These are phyloP conservation scores for Wickerhamiella siamensis DNA, from an alignment of 805 yeast species.

Conservation along the genomic window DNA sequence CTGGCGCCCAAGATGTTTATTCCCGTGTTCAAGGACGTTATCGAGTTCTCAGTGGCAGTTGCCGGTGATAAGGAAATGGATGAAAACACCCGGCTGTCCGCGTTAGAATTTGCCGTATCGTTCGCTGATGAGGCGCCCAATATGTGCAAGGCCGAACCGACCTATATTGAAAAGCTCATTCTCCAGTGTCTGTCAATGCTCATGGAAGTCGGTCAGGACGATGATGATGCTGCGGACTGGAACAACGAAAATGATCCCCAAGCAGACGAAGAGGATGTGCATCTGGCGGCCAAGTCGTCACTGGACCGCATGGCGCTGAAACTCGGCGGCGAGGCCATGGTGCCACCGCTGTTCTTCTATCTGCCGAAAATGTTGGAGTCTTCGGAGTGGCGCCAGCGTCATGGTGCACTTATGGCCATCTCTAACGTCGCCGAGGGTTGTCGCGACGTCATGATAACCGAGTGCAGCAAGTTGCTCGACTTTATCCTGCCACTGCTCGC, in stretches of 20 bases:
- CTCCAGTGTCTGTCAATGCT: conserved; percentile 64
- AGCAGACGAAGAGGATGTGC: conserved; percentile 73
- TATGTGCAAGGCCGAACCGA: conserved; percentile 75
- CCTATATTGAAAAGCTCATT: conserved; percentile 60
- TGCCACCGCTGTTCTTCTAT: conserved; percentile 73
- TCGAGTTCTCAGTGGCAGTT: conserved; percentile 73
- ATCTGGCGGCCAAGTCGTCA: conserved; percentile 89
- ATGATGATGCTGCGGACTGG: conserved; percentile 83
- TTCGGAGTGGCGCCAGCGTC: conserved; percentile 81
- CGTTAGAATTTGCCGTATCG: conserved; percentile 76
- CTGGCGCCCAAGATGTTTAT: conserved; percentile 89
- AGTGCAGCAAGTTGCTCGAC: conserved; percentile 68
- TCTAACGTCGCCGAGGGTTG: conserved; percentile 98
- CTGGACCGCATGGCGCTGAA: conserved; percentile 77
- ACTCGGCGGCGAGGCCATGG: conserved; percentile 70
- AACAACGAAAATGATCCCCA: conserved; percentile 62
- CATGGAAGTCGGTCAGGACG: conserved; percentile 84
- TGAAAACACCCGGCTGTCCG: conserved; percentile 64
- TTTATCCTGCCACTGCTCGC: conserved; percentile 72
- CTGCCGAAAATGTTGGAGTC: conserved; percentile 73
- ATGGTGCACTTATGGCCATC: conserved; percentile 92
- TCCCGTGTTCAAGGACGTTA: conserved; percentile 79
- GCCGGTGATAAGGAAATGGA: conserved; percentile 72
- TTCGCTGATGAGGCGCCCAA: conserved; percentile 88
- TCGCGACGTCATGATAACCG: conserved; percentile 68